Base-by-base conservation (phyloP, 768 basidiomycete genomes). In the Rhodotorula paludigena region DNA sequence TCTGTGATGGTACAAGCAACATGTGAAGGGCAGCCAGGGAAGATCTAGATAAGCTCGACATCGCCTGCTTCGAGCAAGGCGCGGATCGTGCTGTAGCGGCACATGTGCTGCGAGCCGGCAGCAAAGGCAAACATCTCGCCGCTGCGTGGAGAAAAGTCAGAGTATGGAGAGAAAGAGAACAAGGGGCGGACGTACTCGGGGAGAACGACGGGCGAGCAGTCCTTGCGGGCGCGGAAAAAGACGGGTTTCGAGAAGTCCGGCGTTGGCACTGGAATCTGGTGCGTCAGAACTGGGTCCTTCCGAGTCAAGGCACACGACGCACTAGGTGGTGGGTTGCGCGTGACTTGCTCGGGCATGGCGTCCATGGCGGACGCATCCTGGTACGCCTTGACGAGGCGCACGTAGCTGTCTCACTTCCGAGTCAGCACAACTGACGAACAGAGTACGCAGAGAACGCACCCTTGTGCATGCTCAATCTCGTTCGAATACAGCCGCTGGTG, bases 31-130 rank as follows among this genome's bases (percentile, higher is more conserved):
- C 18, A 23, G 33, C 2, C n/a, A n/a, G n/a, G n/a, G 35, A n/a
- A 14, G 2, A 20, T 49, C 38, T 35, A 71, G 30, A 71, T 67
- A 0, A 71, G 62, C 49, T 71, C 70, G 30, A 71, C 52, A 12
- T 49, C 47, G n/a, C 59, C 66, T 30, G 53, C 42, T 20, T 51
- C 62, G 8, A 71, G 65, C 9, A 67, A 47, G 2, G 48, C 55
- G 21, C 70, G 57, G 9, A 71, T 44, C 3, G 65, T 67, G 62
- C 70, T 71, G 54, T 71, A 71, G 8, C 70, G 62, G 25, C 65
- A 66, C 70, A 71, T 71, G 56, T 71, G 70, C 56, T 71, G 70
- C 23, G 65, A 56, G 21, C 70, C 70, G 14, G 48, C 18, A 33
- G 44, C 38, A 21, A 71, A 58, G 4, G 58, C 35, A 32, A 71